A percentile compares a stretch with the other conserved stretches of the same genome.
Conservation (phyloP, 140 eudicot species). For the Bidens hawaiensis region DNA sequence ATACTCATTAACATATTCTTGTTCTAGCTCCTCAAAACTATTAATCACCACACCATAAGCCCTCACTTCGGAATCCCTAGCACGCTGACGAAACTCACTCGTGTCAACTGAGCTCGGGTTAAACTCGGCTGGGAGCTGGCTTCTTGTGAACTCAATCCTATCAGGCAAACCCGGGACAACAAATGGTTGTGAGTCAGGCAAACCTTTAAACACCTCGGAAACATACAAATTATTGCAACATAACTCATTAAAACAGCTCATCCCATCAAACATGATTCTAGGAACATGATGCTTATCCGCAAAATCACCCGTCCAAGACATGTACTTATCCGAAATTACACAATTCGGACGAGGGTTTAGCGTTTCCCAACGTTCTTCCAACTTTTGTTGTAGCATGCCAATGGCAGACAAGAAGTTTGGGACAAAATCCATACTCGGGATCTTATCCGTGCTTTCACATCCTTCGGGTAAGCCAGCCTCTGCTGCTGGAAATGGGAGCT, state of each 20-base stretch:
- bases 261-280: constrained; percentile 36
- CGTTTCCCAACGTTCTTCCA: constrained; percentile 20
- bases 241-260: constrained; percentile 44
- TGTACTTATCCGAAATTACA: constrained; percentile 36
- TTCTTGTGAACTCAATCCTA: constrained; percentile 30
- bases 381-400: constrained; percentile 32
- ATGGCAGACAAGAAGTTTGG: constrained; percentile 29
- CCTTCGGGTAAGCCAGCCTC: constrained; percentile 56
- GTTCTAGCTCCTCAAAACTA: constrained; percentile 56
- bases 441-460: constrained; percentile 61
- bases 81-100: constrained; percentile 35
- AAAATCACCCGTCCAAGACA: constrained; percentile 36
- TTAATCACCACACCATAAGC: constrained; percentile 67
- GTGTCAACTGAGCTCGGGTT: constrained; percentile 29
- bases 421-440: constrained; percentile 27
- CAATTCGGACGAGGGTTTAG: constrained; percentile 34
- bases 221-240: constrained; percentile 23
- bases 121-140: constrained; percentile 33
- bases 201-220: constrained; percentile 20
- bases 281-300: constrained; percentile 26
- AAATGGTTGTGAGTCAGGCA: constrained; percentile 22
- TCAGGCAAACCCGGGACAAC: constrained; percentile 41
- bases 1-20: constrained; percentile 46
- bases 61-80: constrained; percentile 38
- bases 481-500: constrained; percentile 49